Base-by-base conservation (phyloP, 352 stramenopile species). In the Pythium brassicae region DNA sequence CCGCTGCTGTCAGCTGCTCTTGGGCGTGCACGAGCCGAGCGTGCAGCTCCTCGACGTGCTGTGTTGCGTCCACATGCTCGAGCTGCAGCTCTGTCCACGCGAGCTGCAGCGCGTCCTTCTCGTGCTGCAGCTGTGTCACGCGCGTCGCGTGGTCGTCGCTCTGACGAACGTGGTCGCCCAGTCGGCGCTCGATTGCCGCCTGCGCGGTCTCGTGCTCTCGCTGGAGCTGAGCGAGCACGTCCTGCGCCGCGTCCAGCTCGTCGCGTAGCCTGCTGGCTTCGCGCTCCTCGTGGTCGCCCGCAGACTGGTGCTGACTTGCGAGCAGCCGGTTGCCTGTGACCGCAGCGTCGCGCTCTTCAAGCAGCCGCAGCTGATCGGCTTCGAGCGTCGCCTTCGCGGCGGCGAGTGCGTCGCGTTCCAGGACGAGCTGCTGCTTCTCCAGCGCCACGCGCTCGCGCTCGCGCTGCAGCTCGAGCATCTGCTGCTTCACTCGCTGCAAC, bases 11-110 rank as follows among this genome's bases (percentile, higher is more conserved):
- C 12, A 67, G 61, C 51, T 87, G 68, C 1, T 65, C 54, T 51
- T 88, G 71, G 1, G 71, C 68, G 8, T 74, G 69, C 19, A 88
- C 71, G 9, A 89, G 66, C 12, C 71, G 65, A 19, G 62, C 55
- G 48, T 89, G 81, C 19, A 91, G 62, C 48, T 87, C 76, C 7
- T 89, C 76, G 1, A 69, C 63, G 32, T 88, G 71, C 5, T 68
- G 63, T 14, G 72, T 57, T 3, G 80, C 50, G 54, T 88, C 78
- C 15, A 59, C 50, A 40, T 86, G 68, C 26, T 89, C 81, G 6
- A 66, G 59, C 49, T 76, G 65, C 46, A 88, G 60, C 59, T 86
- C 78, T 10, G 75, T 63, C 59, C 67, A 69, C 19, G 67, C 65
- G 27, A 83, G 61, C 10, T 61, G 34, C 10, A 74, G 42, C 32